These are phyloP conservation scores for Nicotiana tomentosiformis DNA, from an alignment of 257 asterid genomes.

Conservation along the genomic window DNA sequence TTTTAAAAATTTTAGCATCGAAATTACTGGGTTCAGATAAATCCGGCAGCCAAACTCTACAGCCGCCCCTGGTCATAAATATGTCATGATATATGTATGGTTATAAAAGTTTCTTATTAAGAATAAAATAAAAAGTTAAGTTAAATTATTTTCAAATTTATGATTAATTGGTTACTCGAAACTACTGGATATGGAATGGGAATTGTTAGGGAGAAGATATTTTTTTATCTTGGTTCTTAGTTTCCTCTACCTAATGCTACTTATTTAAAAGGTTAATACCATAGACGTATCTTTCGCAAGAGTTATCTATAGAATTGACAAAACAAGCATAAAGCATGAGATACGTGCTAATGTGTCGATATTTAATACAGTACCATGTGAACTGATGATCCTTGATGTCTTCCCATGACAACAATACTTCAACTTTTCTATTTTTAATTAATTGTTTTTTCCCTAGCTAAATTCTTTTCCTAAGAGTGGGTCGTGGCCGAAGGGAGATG, in stretches of 20 bases:
- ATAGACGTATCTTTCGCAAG: not conserved
- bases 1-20: no score
- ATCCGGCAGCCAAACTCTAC: no score
- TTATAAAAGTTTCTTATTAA: no score
- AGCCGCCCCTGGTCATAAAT: no score
- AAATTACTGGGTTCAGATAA: no score
- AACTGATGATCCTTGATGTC: not conserved
- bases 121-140: no score
- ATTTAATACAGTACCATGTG: not conserved
- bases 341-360: constrained; percentile 18
- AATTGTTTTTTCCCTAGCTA: no score
- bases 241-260: not conserved
- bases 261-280: not conserved
- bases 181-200: not conserved
- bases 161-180: not conserved
- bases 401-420: not conserved
- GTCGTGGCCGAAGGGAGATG: no score
- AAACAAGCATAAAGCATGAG: constrained; percentile 4
- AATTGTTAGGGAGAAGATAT: not conserved
- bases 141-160: no score
- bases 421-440: not conserved
- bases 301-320: not conserved
- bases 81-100: no score
- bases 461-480: no score
- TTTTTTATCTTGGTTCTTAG: not conserved